These are phyloP conservation scores for Phascolomyces articulosus DNA, from an alignment of 371 early-diverging fungal species.

Conservation along the genomic window DNA sequence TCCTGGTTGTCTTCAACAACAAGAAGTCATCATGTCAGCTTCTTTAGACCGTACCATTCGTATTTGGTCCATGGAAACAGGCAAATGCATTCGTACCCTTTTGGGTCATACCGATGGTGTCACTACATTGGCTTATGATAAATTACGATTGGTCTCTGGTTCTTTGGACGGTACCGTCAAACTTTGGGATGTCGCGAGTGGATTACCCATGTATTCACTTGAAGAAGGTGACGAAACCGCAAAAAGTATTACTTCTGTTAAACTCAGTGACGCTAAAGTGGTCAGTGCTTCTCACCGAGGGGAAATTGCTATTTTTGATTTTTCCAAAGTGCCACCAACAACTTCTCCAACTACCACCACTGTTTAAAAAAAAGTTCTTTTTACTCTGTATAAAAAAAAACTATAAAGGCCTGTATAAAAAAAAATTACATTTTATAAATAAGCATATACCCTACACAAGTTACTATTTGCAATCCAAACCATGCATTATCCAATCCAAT, in stretches of 20 bases:
- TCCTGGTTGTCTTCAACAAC: conserved; percentile 28
- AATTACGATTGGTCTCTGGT: conserved; percentile 86
- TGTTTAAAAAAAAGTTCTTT: not conserved
- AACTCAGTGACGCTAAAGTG: conserved; percentile 80
- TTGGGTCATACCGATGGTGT: conserved; percentile 89
- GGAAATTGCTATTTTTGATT: conserved; percentile 74
- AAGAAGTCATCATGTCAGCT: conserved; percentile 68
- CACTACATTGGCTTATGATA: conserved; percentile 82
- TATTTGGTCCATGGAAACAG: conserved; percentile 79
- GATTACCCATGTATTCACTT: conserved; percentile 71
- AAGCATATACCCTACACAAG: no score
- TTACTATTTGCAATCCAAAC: no score
- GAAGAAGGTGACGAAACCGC: conserved; percentile 48
- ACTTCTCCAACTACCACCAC: not conserved
- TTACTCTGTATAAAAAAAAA: not conserved
- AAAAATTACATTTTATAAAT: no score
- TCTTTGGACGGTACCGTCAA: conserved; percentile 83
- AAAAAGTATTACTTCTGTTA: conserved; percentile 65
- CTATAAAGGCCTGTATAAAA: no score
- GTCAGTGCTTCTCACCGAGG: conserved; percentile 83
- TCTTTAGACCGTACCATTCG: conserved; percentile 85
- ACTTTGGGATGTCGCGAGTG: conserved; percentile 91
- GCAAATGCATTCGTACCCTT: conserved; percentile 76
- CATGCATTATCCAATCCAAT: no score
- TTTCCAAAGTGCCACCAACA: conserved; percentile 17